These are phyloP conservation scores for Sodiomyces alkalinus DNA, from an alignment of 2,329 filamentous ascomycete genomes.

Conservation along the genomic window DNA sequence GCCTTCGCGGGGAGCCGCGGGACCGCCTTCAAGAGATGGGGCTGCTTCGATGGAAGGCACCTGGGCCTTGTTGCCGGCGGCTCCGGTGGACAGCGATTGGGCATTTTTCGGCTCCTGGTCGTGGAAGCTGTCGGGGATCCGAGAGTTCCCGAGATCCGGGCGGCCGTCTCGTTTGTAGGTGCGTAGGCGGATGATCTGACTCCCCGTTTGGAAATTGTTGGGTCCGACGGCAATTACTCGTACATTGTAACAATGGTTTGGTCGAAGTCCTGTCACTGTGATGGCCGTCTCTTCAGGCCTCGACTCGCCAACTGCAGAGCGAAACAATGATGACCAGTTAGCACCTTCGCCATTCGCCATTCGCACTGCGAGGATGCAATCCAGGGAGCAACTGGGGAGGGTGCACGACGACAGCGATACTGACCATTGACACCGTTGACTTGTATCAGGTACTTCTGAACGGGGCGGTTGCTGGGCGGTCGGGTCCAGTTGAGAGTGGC, in stretches of 20 bases:
- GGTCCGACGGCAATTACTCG: conserved; percentile 82
- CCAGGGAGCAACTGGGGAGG: no score
- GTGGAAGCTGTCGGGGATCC: conserved; percentile 39
- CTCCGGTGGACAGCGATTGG: conserved; percentile 19
- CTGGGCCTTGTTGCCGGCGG: conserved; percentile 30
- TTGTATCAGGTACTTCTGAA: conserved; percentile 80
- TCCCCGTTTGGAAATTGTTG: conserved; percentile 85
- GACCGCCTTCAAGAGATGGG: conserved; percentile 43
- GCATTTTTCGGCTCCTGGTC: conserved; percentile 27
- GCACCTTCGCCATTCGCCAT: no score
- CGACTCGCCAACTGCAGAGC: conserved; percentile 60
- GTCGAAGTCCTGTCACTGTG: conserved; percentile 74
- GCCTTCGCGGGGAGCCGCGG: conserved; percentile 49
- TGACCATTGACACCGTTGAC: conserved; percentile 84
- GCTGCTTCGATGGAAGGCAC: conserved; percentile 46
- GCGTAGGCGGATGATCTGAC: conserved; percentile 67
- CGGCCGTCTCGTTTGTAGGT: conserved; percentile 54
- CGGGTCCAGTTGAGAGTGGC: conserved; percentile 85
- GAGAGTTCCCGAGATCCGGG: conserved; percentile 41
- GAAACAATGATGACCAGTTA: not conserved
- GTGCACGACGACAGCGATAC: conserved; percentile 18
- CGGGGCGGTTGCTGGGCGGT: conserved; percentile 47
- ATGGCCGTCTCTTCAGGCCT: conserved; percentile 70
- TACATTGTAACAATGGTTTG: conserved; percentile 83
- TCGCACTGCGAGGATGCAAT: no score